phyloP scores from a whole-genome alignment of 2,329 filamentous ascomycete species.

The Ascochyta viciae-villosae region DNA sequence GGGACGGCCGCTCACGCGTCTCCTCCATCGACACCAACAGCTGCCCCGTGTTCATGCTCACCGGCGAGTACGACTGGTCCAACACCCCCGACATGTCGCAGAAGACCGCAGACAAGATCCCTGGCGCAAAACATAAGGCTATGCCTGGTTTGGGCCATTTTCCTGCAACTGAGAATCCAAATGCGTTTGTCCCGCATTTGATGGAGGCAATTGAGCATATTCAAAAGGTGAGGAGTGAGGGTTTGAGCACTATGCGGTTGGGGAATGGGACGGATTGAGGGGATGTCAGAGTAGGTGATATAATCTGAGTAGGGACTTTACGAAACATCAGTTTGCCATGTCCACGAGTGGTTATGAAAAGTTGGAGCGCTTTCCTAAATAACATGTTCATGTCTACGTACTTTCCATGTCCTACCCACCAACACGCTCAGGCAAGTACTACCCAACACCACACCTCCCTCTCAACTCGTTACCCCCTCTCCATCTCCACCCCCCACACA shows the following conservation, averaged over 20 bases:
- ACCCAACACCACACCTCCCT: too few species aligned
- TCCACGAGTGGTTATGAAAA: too few species aligned
- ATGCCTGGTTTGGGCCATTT: constrained; percentile 59
- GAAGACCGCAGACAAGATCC: constrained; percentile 57
- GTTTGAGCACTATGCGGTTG: constrained; percentile 42
- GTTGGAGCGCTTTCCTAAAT: too few species aligned
- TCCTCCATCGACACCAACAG: constrained; percentile 56
- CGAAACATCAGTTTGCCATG: neutral
- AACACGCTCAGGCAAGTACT: too few species aligned
- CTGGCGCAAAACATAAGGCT: constrained; percentile 52
- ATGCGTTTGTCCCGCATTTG: constrained; percentile 49
- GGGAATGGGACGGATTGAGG: constrained; percentile 34
- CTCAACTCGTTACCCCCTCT: too few species aligned
- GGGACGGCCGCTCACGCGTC: constrained; percentile 56
- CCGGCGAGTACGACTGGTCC: constrained; percentile 59
- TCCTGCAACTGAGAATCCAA: constrained; percentile 55
- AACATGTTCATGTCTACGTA: too few species aligned
- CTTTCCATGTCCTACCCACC: too few species aligned
- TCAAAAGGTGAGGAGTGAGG: constrained; percentile 40
- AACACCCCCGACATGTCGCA: constrained; percentile 57
- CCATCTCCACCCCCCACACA: neutral
- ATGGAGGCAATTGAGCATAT: constrained; percentile 51
- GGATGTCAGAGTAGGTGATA: neutral
- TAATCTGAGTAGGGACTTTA: too few species aligned
- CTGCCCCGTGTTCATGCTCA: constrained; percentile 61